Base-by-base conservation (phyloP, 495 filamentous ascomycete genomes). In the Tuber borchii region DNA sequence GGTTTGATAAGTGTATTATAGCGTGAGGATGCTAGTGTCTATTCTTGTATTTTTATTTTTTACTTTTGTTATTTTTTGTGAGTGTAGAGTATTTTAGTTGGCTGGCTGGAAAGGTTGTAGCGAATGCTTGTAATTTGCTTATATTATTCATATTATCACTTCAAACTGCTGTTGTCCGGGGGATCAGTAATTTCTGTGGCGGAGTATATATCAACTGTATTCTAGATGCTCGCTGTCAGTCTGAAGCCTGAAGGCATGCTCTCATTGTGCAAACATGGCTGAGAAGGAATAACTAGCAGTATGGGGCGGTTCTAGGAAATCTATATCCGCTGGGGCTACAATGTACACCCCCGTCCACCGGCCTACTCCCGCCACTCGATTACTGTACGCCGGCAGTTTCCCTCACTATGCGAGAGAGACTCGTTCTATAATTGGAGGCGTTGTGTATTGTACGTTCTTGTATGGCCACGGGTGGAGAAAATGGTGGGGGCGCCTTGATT, bases 21-120 rank as follows among this genome's bases (percentile, higher is more conserved):
- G 22, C 4, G 56, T 16, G 56, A 2, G 56, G 56, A 65, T 65
- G 10, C 14, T 14, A 0, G 56, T 65, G 56, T 17, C 12, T 65
- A 65, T 65, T 65, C 56, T 65, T 65, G 56, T 65, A 65, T 65
- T 26, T 31, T 65, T 26, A 46, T 46, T 45, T 45, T 45, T n/a
- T n/a, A n/a, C n/a, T n/a, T n/a, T n/a, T n/a, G n/a, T 46, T 5
- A 43, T 43, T 31, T 65, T 31, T 31, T 65, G n/a, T 14, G 7
- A 9, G 22, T 65, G 12, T 65, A 65, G 1, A 31, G 26, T 4
- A 65, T 65, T 16, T 31, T 31, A 31, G 10, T 31, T 12, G 56
- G 12, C 12, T 31, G 14, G 51, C 3, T 1, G n/a, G n/a, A 16
- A 31, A 14, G 8, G 48, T 56, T 31, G 56, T 12, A 17, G 26